These are phyloP conservation scores for Macadamia tetraphylla DNA, from an alignment of 164 flowering plant species.

Conservation along the genomic window DNA sequence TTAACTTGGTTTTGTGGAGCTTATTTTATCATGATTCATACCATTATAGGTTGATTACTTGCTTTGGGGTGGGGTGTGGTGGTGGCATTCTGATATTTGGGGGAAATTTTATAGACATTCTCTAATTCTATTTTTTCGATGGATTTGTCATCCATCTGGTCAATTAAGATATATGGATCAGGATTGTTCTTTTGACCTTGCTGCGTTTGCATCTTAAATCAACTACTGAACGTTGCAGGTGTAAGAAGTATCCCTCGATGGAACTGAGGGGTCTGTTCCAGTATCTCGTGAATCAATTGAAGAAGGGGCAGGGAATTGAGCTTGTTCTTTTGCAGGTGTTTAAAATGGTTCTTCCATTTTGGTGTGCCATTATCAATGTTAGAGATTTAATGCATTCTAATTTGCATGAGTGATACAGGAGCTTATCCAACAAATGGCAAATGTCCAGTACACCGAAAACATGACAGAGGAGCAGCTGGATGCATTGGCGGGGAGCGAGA, in stretches of 20 bases:
- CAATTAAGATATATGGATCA: no score
- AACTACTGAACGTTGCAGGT: slow-evolving; percentile 40
- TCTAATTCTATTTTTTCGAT: no score
- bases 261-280: slow-evolving; percentile 97
- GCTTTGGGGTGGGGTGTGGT: no score
- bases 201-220: not conserved
- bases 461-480: slow-evolving; percentile 98
- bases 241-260: slow-evolving; percentile 99
- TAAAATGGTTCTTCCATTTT: not conserved
- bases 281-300: slow-evolving; percentile 93
- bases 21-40: no score
- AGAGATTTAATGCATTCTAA: slow-evolving; percentile 2
- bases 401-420: slow-evolving; percentile 46
- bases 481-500: slow-evolving; percentile 99
- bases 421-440: slow-evolving; percentile 99
- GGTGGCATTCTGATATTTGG: no score
- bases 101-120: no score
- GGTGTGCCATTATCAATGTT: not conserved
- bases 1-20: no score
- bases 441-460: slow-evolving; percentile 96
- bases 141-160: no score
- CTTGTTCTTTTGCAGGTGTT: slow-evolving; percentile 93
- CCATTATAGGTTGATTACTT: no score
- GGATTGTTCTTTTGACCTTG: no score
- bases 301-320: slow-evolving; percentile 90